phyloP scores from a whole-genome alignment of 192 early-diverging fungal genomes.

The Piromyces sp. region DNA sequence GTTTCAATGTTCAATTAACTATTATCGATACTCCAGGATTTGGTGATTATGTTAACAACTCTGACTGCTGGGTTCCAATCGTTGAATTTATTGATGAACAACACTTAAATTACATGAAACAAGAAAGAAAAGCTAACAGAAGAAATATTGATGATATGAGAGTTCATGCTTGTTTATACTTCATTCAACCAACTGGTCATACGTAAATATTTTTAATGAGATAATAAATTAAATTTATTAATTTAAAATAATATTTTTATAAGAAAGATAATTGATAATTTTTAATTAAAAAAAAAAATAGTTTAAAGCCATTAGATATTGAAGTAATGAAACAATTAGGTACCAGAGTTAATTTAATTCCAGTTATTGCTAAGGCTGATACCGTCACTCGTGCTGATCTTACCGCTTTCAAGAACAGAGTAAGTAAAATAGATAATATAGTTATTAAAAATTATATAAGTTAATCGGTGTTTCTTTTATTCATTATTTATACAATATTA shows the following conservation, averaged over 20 bases:
- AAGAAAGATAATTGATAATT: too few species aligned
- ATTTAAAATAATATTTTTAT: too few species aligned
- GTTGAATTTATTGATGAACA: slow-evolving; percentile 97
- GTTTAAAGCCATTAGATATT: slow-evolving; percentile 79
- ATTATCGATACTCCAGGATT: slow-evolving; percentile 85
- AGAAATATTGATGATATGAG: slow-evolving; percentile 81
- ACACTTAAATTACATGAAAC: slow-evolving; percentile 83
- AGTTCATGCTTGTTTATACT: slow-evolving; percentile 96
- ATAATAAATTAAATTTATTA: slow-evolving; percentile 7
- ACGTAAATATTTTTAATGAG: slow-evolving; percentile 28
- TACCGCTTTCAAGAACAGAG: slow-evolving; percentile 85
- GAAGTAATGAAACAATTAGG: slow-evolving; percentile 96
- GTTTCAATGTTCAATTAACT: slow-evolving; percentile 88
- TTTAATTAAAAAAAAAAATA: too few species aligned
- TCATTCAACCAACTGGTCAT: slow-evolving; percentile 95
- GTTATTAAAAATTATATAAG: not conserved
- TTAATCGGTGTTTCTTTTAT: too few species aligned
- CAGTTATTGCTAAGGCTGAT: slow-evolving; percentile 95
- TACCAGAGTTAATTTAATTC: slow-evolving; percentile 90
- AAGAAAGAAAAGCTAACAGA: slow-evolving; percentile 73
- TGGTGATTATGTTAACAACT: slow-evolving; percentile 81
- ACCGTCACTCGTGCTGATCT: slow-evolving; percentile 84
- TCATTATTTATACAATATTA: too few species aligned
- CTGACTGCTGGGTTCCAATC: slow-evolving; percentile 93
- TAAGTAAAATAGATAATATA: slow-evolving; percentile 26